phyloP scores from a whole-genome alignment of 768 basidiomycete genomes.

The Mycena galericulata region DNA sequence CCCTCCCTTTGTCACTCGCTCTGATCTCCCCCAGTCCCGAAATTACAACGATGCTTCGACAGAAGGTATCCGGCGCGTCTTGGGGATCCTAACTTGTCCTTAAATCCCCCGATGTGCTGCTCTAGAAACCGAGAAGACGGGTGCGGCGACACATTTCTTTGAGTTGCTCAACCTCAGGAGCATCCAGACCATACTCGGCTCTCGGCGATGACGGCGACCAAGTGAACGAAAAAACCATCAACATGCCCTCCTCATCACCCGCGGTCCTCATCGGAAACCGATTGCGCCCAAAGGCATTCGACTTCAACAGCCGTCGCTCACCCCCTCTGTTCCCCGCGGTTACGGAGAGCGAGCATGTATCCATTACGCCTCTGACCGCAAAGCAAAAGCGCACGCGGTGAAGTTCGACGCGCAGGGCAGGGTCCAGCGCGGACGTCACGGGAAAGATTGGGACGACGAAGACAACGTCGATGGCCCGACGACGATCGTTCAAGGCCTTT shows the following conservation, averaged over 20 bases:
- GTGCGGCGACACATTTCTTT: constrained; percentile 50
- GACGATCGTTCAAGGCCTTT: constrained; percentile 83
- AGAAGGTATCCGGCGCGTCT: constrained; percentile 89
- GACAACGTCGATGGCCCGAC: constrained; percentile 84
- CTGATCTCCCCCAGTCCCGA: too few species aligned
- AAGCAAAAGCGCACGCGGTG: constrained; percentile 79
- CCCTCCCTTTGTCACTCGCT: too few species aligned
- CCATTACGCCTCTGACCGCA: constrained; percentile 92
- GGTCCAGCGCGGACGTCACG: constrained; percentile 75
- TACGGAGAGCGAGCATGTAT: constrained; percentile 92
- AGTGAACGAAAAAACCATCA: constrained; percentile 96
- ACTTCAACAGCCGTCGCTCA: constrained; percentile 88
- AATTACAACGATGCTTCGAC: constrained; percentile 96
- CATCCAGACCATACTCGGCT: constrained; percentile 86
- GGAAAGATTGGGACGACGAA: constrained; percentile 79
- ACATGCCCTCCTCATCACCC: constrained; percentile 91
- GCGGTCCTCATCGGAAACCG: constrained; percentile 96
- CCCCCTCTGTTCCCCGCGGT: constrained; percentile 82
- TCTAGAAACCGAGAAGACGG: constrained; percentile 85
- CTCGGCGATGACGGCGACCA: constrained; percentile 96
- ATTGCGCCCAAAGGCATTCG: constrained; percentile 94
- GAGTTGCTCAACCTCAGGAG: constrained; percentile 5
- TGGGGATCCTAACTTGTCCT: constrained; percentile 81
- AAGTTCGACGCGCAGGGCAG: constrained; percentile 81
- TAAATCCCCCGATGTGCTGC: constrained; percentile 73